Percentiles rank a stretch among this genome's conserved stretches.
phyloP scores from a whole-genome alignment of 306 rosid genomes.

The Betula pendula region DNA sequence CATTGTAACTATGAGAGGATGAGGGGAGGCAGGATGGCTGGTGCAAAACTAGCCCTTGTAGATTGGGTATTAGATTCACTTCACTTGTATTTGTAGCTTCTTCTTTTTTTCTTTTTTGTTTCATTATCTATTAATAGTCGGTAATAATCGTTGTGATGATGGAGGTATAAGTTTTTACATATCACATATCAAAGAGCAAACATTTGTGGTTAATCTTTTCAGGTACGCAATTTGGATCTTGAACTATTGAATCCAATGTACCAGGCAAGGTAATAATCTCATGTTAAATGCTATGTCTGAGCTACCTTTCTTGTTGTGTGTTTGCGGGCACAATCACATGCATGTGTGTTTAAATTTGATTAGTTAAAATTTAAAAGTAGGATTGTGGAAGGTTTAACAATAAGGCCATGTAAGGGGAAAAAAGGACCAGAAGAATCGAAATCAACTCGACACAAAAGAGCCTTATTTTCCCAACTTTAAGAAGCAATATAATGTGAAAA shows the following conservation, averaged over 20 bases:
- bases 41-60: not conserved
- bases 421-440: not conserved
- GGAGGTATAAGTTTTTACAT: not conserved
- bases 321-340: not conserved
- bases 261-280: conserved; percentile 65
- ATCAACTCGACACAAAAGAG: not conserved
- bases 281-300: not conserved
- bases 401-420: not conserved
- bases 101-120: not conserved
- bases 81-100: not conserved
- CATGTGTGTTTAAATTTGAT: not conserved
- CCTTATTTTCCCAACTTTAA: not conserved
- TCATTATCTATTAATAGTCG: not conserved
- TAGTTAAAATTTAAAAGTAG: not conserved
- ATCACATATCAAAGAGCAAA: not conserved
- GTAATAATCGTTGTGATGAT: not conserved
- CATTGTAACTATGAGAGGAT: not conserved
- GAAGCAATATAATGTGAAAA: not conserved
- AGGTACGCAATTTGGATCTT: conserved; percentile 78
- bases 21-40: not conserved
- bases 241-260: conserved; percentile 85
- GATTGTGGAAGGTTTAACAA: not conserved
- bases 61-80: not conserved
- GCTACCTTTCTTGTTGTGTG: not conserved
- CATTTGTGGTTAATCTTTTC: conserved; percentile 25